Evolutionary conservation across 805 yeast species (phyloP).

Genomic region (Lachancea kluyveri): DNA sequence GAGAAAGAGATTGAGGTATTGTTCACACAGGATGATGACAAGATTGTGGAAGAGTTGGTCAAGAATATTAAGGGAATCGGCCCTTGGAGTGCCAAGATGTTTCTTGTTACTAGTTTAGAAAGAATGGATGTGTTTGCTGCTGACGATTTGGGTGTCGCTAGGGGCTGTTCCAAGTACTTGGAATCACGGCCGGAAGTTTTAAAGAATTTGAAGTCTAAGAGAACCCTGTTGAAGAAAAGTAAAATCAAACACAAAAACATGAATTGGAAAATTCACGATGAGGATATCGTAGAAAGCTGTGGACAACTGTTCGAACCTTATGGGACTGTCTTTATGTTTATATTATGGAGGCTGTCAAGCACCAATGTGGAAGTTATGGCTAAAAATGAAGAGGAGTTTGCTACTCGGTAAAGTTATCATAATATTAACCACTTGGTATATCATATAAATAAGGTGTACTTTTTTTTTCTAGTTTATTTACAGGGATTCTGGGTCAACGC

Average conservation of each 20-base stretch:
- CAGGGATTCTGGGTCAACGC: slow-evolving; percentile 1
- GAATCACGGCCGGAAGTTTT: slow-evolving; percentile 45
- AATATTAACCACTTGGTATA: neutral
- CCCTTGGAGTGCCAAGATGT: slow-evolving; percentile 88
- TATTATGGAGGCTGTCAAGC: slow-evolving; percentile 66
- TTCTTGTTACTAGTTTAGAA: slow-evolving; percentile 60
- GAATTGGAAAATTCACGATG: slow-evolving; percentile 64
- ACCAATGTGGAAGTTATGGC: slow-evolving; percentile 46
- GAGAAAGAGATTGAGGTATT: slow-evolving; percentile 33
- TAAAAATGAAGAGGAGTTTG: slow-evolving; percentile 22
- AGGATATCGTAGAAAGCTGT: slow-evolving; percentile 46
- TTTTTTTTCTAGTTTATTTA: slow-evolving; percentile 3
- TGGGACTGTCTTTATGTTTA: slow-evolving; percentile 57
- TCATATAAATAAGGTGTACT: neutral
- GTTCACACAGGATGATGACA: slow-evolving; percentile 35
- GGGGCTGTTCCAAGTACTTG: slow-evolving; percentile 69
- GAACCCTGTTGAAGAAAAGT: slow-evolving; percentile 31
- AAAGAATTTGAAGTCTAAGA: slow-evolving; percentile 37
- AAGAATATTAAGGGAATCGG: slow-evolving; percentile 63
- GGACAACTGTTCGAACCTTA: slow-evolving; percentile 63
- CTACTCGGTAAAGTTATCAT: slow-evolving; percentile 5
- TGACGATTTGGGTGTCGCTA: slow-evolving; percentile 78
- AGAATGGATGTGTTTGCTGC: slow-evolving; percentile 66
- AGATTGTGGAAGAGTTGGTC: slow-evolving; percentile 42
- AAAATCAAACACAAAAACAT: slow-evolving; percentile 39